Base-by-base conservation (phyloP, 768 basidiomycete genomes). In the Lactarius tabidus region DNA sequence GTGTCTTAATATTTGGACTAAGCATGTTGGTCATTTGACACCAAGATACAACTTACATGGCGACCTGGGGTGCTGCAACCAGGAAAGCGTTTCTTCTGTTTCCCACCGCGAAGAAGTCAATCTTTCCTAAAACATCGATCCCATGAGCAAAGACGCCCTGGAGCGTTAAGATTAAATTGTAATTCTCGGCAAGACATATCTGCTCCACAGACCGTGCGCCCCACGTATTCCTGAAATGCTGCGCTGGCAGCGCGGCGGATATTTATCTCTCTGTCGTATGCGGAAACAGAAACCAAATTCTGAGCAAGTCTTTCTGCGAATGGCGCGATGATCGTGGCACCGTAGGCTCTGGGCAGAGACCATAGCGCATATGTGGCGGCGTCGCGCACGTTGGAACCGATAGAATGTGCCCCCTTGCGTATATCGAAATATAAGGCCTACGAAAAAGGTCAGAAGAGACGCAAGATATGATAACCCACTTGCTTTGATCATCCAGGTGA, bases 211-310 rank as follows among this genome's bases (percentile, higher is more conserved):
- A 97, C 96, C 78, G 90, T 89, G 73, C 97, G 81, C 15, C 97
- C 97, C 43, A 98, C 97, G 72, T 90, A 89, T 77, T 99, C 97
- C 76, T 99, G 97, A 74, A 93, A 98, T 15, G 95, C 93, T 20
- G 97, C 97, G 75, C 96, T 98, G 15, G 95, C 95, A 17, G 97
- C 96, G 69, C 97, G 80, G 29, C 97, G 84, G 62, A 99, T 94
- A 67, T 93, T 92, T 33, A 98, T 86, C 75, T 99, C 97, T 36
- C 97, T 85, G 78, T 99, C 97, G 73, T 86, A 95, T 35, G 93
- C 77, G 1, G 96, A 86, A 29, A 93, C 90, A 28, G 85, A 83
- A n/a, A 88, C 85, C 65, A 98, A 82, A 36, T 79, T 78, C 52
- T 80, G 83, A 6, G 95, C 90, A 26, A 98, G 82, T 54, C 79